Evolutionary conservation across 768 basidiomycete genomes (phyloP).

Genomic region (Pisolithus albus): DNA sequence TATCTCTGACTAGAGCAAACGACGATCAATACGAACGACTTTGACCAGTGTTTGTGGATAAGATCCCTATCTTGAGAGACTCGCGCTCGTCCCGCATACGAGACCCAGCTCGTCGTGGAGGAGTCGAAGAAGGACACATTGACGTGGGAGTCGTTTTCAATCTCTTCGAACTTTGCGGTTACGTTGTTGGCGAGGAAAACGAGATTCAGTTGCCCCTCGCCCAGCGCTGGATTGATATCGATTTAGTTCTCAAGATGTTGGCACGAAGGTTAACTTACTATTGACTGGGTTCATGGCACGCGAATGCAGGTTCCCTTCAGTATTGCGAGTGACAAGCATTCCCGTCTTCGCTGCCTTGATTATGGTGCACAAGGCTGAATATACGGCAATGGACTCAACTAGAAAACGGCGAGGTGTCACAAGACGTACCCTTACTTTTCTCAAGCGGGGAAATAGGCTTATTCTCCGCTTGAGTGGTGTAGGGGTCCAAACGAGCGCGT

Average conservation of each 20-base stretch:
- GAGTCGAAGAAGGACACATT: constrained; percentile 76
- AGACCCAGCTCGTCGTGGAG: constrained; percentile 70
- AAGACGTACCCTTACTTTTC: constrained; percentile 53
- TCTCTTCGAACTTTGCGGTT: constrained; percentile 70
- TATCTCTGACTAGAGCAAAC: background rate
- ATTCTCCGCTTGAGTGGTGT: constrained; percentile 59
- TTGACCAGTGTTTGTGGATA: constrained; percentile 62
- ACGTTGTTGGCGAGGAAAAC: constrained; percentile 69
- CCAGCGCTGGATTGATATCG: constrained; percentile 30
- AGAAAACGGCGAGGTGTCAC: background rate
- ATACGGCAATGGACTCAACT: background rate
- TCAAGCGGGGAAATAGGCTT: constrained; percentile 49
- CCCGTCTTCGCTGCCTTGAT: constrained; percentile 57
- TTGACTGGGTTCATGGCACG: constrained; percentile 74
- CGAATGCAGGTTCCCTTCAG: constrained; percentile 65
- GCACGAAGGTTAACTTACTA: constrained; percentile 35
- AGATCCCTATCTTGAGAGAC: constrained; percentile 54
- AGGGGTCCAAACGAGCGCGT: constrained; percentile 57
- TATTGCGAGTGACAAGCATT: constrained; percentile 71
- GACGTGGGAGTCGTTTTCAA: constrained; percentile 67
- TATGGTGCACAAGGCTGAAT: constrained; percentile 55
- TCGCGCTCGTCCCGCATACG: constrained; percentile 67
- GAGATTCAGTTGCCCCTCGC: constrained; percentile 46
- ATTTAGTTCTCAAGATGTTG: background rate
- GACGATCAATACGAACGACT: constrained; percentile 31